Evolutionary conservation across 2,329 filamentous ascomycete genomes (phyloP).

Genomic region (Pseudocercospora ulei): DNA sequence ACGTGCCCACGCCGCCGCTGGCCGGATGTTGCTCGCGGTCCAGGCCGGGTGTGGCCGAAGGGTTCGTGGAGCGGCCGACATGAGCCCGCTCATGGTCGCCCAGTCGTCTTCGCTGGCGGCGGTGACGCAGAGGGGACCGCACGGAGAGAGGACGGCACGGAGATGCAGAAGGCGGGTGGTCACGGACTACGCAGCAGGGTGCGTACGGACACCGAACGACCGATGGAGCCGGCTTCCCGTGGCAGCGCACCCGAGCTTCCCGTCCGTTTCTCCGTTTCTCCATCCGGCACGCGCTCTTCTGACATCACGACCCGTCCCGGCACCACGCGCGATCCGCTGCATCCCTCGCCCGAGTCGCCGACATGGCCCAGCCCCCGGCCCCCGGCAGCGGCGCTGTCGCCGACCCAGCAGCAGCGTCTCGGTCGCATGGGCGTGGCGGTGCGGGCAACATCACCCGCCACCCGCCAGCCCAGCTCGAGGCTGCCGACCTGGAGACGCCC

Average conservation of each 20-base stretch:
- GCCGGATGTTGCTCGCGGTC: slow-evolving; percentile 29
- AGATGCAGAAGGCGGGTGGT: no score
- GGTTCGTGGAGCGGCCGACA: slow-evolving; percentile 34
- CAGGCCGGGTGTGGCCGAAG: slow-evolving; percentile 35
- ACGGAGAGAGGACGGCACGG: no score
- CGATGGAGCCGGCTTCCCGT: no score
- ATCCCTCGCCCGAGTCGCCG: not conserved
- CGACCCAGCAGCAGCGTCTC: slow-evolving; percentile 1
- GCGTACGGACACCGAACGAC: no score
- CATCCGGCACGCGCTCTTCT: no score
- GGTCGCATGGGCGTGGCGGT: slow-evolving; percentile 60
- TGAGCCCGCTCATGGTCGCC: slow-evolving; percentile 9
- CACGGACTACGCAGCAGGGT: no score
- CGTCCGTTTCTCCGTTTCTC: no score
- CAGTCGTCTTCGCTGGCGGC: no score
- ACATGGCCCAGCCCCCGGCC: slow-evolving; percentile 9
- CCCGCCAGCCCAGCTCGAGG: slow-evolving; percentile 32
- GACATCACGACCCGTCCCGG: no score
- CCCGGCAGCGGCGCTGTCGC: not conserved
- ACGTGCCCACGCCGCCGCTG: slow-evolving; percentile 18
- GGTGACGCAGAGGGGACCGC: no score
- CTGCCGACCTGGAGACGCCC: slow-evolving; percentile 65
- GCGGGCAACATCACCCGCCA: slow-evolving; percentile 48
- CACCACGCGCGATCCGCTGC: no score
- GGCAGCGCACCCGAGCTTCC: no score